Evolutionary conservation across 2,329 filamentous ascomycete species (phyloP).

Genomic region (Zasmidium citrigriseum): DNA sequence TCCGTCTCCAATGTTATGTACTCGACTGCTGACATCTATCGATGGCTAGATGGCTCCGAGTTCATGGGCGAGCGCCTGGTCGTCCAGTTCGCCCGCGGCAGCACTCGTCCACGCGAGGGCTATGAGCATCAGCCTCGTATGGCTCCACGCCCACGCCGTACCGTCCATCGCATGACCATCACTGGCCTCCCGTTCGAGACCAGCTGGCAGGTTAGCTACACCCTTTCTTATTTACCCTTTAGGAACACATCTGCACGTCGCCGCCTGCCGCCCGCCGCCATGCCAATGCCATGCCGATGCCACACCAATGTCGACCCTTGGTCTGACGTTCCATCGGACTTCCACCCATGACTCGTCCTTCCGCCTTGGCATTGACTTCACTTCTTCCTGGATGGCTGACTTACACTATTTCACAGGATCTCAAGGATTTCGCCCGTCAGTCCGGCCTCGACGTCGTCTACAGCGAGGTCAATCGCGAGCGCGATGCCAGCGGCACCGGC

Average conservation of each 20-base stretch:
- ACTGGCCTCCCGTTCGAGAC: constrained; percentile 96
- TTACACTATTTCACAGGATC: constrained; percentile 66
- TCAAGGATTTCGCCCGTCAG: constrained; percentile 98
- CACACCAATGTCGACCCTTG: neutral
- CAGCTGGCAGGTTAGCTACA: constrained; percentile 98
- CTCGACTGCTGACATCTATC: constrained; percentile 34
- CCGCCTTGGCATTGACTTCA: constrained; percentile 8
- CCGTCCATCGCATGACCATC: constrained; percentile 95
- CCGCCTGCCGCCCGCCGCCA: neutral
- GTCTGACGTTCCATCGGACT: neutral
- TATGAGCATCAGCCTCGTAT: constrained; percentile 64
- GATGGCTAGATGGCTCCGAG: constrained; percentile 79
- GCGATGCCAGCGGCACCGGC: constrained; percentile 61
- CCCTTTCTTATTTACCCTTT: constrained; percentile 18
- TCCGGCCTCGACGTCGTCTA: constrained; percentile 97
- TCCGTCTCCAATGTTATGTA: constrained; percentile 21
- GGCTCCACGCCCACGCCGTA: constrained; percentile 83
- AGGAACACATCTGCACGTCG: neutral
- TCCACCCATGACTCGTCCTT: constrained; percentile 3
- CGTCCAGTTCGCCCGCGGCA: constrained; percentile 95
- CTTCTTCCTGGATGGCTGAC: constrained; percentile 16
- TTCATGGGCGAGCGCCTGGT: constrained; percentile 98
- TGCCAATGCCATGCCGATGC: neutral
- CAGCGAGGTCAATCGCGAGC: constrained; percentile 90
- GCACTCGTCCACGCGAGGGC: constrained; percentile 65